Evolutionary conservation across 148 eudicot species (phyloP).

Genomic region (Heliamphora exappendiculata): DNA sequence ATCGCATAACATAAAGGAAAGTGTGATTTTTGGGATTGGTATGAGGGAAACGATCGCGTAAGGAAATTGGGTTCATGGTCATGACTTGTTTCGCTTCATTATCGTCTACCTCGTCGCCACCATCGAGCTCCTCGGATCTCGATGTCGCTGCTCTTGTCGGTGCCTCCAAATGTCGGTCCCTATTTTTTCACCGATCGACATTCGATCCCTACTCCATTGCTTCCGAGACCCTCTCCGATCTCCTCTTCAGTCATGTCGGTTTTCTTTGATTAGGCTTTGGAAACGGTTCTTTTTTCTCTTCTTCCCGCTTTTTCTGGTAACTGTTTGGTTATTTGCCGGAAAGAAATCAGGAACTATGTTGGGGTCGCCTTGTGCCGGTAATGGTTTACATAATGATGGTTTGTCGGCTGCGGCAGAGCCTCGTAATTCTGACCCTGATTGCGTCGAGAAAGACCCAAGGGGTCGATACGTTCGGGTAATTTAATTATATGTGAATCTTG

Average conservation of each 20-base stretch:
- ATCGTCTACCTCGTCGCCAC: neutral
- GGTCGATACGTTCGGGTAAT: slow-evolving; percentile 84
- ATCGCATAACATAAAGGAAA: neutral
- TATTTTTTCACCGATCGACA: slow-evolving; percentile 25
- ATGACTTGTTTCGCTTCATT: slow-evolving; percentile 4
- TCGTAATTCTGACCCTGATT: slow-evolving; percentile 29
- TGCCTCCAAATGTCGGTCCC: slow-evolving; percentile 28
- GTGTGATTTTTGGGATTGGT: slow-evolving; percentile 1
- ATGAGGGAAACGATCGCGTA: slow-evolving; percentile 12
- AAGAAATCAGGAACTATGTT: slow-evolving; percentile 17
- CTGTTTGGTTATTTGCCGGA: slow-evolving; percentile 22
- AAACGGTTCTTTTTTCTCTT: slow-evolving; percentile 8
- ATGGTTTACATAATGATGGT: neutral
- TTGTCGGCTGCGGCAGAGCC: slow-evolving; percentile 11
- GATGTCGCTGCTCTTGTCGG: neutral
- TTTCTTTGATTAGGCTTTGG: slow-evolving; percentile 9
- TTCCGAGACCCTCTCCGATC: slow-evolving; percentile 13
- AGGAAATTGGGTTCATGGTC: neutral
- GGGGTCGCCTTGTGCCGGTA: neutral
- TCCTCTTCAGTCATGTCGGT: neutral
- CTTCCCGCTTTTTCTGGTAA: slow-evolving; percentile 9
- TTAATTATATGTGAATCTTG: neutral
- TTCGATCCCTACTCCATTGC: slow-evolving; percentile 25
- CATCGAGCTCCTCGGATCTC: slow-evolving; percentile 11
- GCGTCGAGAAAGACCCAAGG: slow-evolving; percentile 54